Base-by-base conservation (phyloP, 345 rosid genomes). In the Eucalyptus melliodora region DNA sequence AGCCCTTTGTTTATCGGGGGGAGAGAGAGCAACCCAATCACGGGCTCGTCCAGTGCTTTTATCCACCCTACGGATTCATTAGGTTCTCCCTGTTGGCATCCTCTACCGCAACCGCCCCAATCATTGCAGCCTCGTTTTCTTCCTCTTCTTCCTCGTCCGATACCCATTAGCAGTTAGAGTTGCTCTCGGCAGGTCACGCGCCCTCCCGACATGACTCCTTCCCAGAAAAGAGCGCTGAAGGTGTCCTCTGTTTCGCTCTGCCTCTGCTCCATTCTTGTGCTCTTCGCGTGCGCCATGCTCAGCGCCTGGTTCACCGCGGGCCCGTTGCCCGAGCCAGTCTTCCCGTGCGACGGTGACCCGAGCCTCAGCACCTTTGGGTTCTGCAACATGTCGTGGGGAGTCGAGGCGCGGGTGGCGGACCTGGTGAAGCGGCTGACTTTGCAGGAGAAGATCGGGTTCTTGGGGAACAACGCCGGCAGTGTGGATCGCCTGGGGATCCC, bases 401-500 rank as follows among this genome's bases (percentile, higher is more conserved):
- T 92, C 26, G 91, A 89, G 11, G 92, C 89, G 44, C 90, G 99
- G 88, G 99, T 97, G n/a, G 90, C 87, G 13, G 99, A 98, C 94
- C 91, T 98, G 85, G 96, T 98, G 24, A 87, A 86, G 86, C 95
- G 97, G 89, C 94, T 98, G 31, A 94, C 97, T 27, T 92, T 98
- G 93, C 95, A 93, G 50, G 99, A 98, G 94, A 98, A 98, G 89
- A 92, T 98, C 1, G 67, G 91, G 10, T 95, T 94, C 91, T 86
- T 97, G 92, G 95, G 93, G 90, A 90, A 92, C 87, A 51, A 40
- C 34, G 95, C 98, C 4, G 94, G 93, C n/a, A 94, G 93, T 31
- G 98, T 98, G 89, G 90, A 91, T 42, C 88, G 97, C 24, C 96
- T 98, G 7, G 99, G 99, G 67, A 95, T 97, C 51, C 99, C 99